A percentile compares a stretch with the other conserved stretches of the same genome.
Conservation (phyloP, 1,284 basidiomycete species). For the Inonotus obliquus region DNA sequence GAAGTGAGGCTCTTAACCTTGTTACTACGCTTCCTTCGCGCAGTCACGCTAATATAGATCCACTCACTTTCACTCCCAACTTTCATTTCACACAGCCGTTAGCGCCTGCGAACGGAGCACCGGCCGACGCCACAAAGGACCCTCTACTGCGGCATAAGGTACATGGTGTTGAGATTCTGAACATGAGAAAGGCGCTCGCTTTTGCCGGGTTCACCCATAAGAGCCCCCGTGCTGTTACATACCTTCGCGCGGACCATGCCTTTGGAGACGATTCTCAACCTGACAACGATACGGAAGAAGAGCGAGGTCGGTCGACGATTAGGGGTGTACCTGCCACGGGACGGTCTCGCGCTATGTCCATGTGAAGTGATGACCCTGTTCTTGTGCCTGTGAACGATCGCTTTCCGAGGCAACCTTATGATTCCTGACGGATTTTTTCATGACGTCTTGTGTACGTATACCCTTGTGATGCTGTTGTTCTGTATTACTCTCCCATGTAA, state of each 20-base stretch:
- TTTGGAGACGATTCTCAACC: slow-evolving; percentile 54
- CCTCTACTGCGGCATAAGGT: slow-evolving; percentile 80
- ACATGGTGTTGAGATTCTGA: slow-evolving; percentile 82
- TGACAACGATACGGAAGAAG: slow-evolving; percentile 42
- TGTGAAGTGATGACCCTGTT: slow-evolving; percentile 39
- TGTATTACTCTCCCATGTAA: background rate
- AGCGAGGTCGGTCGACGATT: slow-evolving; percentile 57
- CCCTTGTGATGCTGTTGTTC: background rate
- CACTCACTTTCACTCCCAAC: too few relatives aligned
- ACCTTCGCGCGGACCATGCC: slow-evolving; percentile 66
- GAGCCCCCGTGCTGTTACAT: slow-evolving; percentile 72
- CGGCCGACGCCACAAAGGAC: slow-evolving; percentile 81
- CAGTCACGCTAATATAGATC: background rate
- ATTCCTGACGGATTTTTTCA: slow-evolving; percentile 7
- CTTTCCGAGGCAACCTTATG: background rate
- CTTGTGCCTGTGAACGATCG: background rate
- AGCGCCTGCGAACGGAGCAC: slow-evolving; percentile 82
- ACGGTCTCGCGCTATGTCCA: slow-evolving; percentile 71
- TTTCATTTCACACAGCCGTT: slow-evolving; percentile 55
- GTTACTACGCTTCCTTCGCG: slow-evolving; percentile 3
- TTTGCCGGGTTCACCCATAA: slow-evolving; percentile 90
- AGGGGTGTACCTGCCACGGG: slow-evolving; percentile 54
- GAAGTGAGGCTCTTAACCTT: slow-evolving; percentile 53
- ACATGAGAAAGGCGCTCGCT: slow-evolving; percentile 86
- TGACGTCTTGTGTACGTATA: background rate